A percentile compares a stretch with the other conserved stretches of the same genome.
These are phyloP conservation scores for Diaporthe vexans DNA, from an alignment of 2,329 filamentous ascomycete genomes.

Conservation along the genomic window DNA sequence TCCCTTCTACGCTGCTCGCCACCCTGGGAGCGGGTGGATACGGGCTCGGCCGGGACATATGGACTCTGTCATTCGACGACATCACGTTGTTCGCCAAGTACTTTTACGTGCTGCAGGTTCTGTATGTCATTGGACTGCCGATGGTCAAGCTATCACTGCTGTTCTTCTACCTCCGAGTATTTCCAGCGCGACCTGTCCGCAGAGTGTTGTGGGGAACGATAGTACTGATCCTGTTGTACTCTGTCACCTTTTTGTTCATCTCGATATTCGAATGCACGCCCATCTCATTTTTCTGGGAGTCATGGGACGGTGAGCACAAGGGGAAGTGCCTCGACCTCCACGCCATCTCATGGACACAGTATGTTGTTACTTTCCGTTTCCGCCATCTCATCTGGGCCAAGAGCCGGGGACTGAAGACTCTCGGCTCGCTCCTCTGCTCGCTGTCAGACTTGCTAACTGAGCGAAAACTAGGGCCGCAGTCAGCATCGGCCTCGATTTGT, in stretches of 20 bases:
- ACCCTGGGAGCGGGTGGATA: slow-evolving; percentile 36
- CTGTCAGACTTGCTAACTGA: neutral
- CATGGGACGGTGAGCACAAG: slow-evolving; percentile 56
- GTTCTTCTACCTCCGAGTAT: slow-evolving; percentile 40
- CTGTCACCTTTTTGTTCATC: slow-evolving; percentile 50
- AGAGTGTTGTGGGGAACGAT: slow-evolving; percentile 31
- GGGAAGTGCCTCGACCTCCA: slow-evolving; percentile 59
- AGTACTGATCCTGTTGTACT: slow-evolving; percentile 32
- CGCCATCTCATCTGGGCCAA: too few species aligned
- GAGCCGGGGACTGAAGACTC: too few species aligned
- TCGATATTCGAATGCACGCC: slow-evolving; percentile 57
- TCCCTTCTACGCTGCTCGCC: slow-evolving; percentile 41
- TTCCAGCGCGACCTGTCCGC: slow-evolving; percentile 19
- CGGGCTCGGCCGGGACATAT: slow-evolving; percentile 49
- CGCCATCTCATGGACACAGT: slow-evolving; percentile 53
- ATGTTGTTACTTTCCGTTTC: neutral
- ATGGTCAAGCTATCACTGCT: slow-evolving; percentile 36
- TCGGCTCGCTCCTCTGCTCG: neutral
- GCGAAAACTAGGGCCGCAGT: slow-evolving; percentile 53
- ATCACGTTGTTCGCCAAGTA: slow-evolving; percentile 47
- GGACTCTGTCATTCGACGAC: slow-evolving; percentile 46
- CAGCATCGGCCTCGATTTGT: slow-evolving; percentile 58
- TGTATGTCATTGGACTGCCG: slow-evolving; percentile 34
- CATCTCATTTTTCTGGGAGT: slow-evolving; percentile 56
- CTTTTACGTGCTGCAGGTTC: slow-evolving; percentile 46